Base-by-base conservation (phyloP, 352 stramenopile genomes). In the Phytophthora pinifolia region DNA sequence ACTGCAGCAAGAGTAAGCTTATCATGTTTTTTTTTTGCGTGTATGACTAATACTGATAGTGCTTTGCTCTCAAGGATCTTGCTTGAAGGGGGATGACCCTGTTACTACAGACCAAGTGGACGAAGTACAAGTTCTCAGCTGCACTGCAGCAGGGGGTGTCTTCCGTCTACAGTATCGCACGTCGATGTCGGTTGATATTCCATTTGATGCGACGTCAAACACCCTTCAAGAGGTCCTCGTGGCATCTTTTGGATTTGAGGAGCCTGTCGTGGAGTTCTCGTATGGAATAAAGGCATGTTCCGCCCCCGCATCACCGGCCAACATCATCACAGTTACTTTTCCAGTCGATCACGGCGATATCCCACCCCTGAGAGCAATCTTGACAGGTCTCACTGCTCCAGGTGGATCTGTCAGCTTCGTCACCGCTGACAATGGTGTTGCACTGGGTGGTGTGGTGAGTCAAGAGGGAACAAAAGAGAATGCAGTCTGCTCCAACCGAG, bases 381-480 rank as follows among this genome's bases (percentile, higher is more conserved):
- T 61, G 1, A 83, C 70, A 13, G 68, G 43, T 2, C 46, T 83
- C 7, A 59, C 39, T 0, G 31, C 48, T 18, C 61, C 33, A 6
- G 46, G 46, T 42, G 65, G 70, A 10, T 22, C 29, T 17, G 45
- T 62, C 12, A 60, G 50, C 8, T 43, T 88, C 2, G 17, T 42
- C 6, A 56, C 67, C 1, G 78, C 70, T 2, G 79, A 82, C n/a
- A 64, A 79, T 18, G 71, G 78, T 2, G 65, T 51, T 12, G 25
- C 30, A 5, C 69, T 89, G n/a, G 54, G 50, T 14, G 66, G 66
- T 1, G 48, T 84, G 7, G 6, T 45, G 35, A 82, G 75, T 31
- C 67, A 83, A 25, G 71, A 68, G 6, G 92, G 92, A 6, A 98
- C 89, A 0, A 98, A 97, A 57, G 92, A 98, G 54, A 84, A 89